Evolutionary conservation across 2,329 filamentous ascomycete genomes (phyloP).

Genomic region (Fusarium illudens): DNA sequence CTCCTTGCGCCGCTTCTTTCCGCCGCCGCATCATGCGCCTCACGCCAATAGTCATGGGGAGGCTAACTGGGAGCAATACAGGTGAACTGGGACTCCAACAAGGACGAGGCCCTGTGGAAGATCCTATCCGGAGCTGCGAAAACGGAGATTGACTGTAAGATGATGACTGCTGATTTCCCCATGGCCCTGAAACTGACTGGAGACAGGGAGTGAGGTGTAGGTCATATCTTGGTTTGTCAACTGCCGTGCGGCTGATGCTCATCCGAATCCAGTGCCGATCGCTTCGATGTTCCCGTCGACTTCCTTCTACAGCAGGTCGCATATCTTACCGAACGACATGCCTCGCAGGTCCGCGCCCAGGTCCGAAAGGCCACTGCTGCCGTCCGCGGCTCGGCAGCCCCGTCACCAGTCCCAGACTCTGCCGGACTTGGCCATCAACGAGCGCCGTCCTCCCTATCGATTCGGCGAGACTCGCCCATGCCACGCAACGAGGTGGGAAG

Average conservation of each 20-base stretch:
- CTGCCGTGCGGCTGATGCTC: conserved; percentile 29
- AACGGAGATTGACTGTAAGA: conserved; percentile 85
- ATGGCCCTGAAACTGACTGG: conserved; percentile 29
- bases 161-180: not conserved
- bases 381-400: conserved; percentile 63
- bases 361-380: conserved; percentile 77
- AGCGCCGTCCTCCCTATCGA: conserved; percentile 63
- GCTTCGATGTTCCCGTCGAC: conserved; percentile 84
- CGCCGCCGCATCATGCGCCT: conserved; percentile 27
- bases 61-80: conserved; percentile 50
- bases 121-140: conserved; percentile 84
- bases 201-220: conserved; percentile 78
- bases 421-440: conserved; percentile 49
- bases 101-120: conserved; percentile 91
- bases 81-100: conserved; percentile 87
- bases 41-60: conserved; percentile 17
- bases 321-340: conserved; percentile 90
- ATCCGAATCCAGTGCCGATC: conserved; percentile 64
- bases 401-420: conserved; percentile 65
- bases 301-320: conserved; percentile 94
- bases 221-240: conserved; percentile 44
- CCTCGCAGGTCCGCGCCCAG: conserved; percentile 88
- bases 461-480: conserved; percentile 66
- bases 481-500: conserved; percentile 57
- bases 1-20: conserved; percentile 2